A percentile compares a stretch with the other conserved stretches of the same genome.
These are phyloP conservation scores for Saccharum officinarum DNA, from an alignment of 176 grass and related monocot genomes.

Conservation along the genomic window DNA sequence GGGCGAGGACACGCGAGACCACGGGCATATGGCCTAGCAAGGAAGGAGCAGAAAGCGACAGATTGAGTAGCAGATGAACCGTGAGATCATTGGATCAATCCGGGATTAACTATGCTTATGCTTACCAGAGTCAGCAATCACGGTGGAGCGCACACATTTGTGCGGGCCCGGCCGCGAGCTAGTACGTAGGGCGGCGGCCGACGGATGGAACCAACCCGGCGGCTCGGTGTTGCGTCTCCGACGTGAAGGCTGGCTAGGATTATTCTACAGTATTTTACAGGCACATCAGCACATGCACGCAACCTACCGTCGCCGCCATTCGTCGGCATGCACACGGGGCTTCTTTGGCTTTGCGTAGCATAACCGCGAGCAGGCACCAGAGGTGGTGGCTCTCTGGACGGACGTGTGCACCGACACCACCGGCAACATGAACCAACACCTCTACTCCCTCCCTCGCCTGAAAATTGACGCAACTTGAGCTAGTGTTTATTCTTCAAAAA, in stretches of 20 bases:
- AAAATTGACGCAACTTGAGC: too few species aligned
- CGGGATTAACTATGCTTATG: not conserved
- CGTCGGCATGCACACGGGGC: not conserved
- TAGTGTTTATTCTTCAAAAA: too few species aligned
- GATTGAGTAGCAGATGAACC: not conserved
- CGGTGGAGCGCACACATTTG: not conserved
- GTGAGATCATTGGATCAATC: not conserved
- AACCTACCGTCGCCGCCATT: not conserved
- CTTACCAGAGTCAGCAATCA: not conserved
- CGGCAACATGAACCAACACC: too few species aligned
- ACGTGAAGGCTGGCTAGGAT: too few species aligned
- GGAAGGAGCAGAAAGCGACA: not conserved
- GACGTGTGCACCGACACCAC: not conserved
- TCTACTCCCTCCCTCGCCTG: too few species aligned
- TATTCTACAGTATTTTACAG: too few species aligned
- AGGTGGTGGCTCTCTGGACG: not conserved
- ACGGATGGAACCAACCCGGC: not conserved
- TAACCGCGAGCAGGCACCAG: not conserved
- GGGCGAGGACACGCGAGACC: too few species aligned
- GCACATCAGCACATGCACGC: too few species aligned
- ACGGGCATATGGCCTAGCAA: not conserved
- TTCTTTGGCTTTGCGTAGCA: not conserved
- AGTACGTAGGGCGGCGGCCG: not conserved
- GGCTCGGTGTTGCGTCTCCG: constrained; percentile 19
- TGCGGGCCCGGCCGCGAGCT: not conserved